Evolutionary conservation across 2,329 filamentous ascomycete species (phyloP), one percentile per base, ranked within the genome.

Genomic region (Fusarium marasasianum): DNA sequence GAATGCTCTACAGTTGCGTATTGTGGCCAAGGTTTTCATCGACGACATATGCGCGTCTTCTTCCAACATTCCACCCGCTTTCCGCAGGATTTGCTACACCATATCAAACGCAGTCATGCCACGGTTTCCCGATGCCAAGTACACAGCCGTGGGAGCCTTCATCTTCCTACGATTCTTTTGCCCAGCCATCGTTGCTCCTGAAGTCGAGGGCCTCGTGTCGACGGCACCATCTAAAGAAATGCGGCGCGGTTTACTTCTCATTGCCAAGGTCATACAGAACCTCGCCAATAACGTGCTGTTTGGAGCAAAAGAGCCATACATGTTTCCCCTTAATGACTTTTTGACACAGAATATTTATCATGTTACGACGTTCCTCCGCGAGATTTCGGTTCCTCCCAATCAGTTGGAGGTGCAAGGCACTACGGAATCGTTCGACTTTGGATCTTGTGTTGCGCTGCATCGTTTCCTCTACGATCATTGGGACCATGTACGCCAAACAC

Each of bases 101-200:
- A 89, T 90, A 80, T 90, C 89, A 18, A 83, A 87, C 22, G 87
- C 90, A n/a, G 91, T 93, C 4, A 87, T 90, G 77, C 85, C 85
- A 35, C 86, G 89, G 38, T 93, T 93, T 75, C 90, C 89, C 0
- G 91, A 93, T 67, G 91, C 91, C 11, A 93, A 92, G 80, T 93
- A 92, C 77, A 93, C 91, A 0, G 91, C 91, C 8, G 91, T 93
- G 20, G 91, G 91, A 2, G 91, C 91, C 1, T 93, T 93, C 77
- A 90, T 93, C 65, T 93, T 93, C 77, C 85, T 93, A 31, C 88
- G 91, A 14, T 93, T 93, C 83, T 93, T 93, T 78, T 93, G 91
- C 73, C 91, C 91, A 13, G 91, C 91, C 33, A 93, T 93, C 61
- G 91, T 93, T 22, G 90, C 91, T 3, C 91, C 91, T 1, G 91